These are phyloP conservation scores for Nitzschia sp. DNA, from an alignment of 108 stramenopile species.

Conservation along the genomic window DNA sequence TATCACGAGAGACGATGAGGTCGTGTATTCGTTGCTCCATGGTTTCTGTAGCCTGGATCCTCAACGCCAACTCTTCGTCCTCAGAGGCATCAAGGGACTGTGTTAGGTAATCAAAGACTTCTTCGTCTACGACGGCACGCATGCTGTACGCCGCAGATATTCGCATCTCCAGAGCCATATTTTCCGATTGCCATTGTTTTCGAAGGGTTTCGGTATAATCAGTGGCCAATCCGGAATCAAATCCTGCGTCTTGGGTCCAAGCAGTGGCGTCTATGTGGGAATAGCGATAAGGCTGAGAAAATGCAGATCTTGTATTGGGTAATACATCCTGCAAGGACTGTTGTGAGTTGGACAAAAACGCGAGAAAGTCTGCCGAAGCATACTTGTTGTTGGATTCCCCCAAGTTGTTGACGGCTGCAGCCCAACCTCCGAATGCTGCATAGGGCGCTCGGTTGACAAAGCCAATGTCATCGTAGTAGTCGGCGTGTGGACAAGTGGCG, in stretches of 20 bases:
- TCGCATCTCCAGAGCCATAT: constrained; percentile 44
- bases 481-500: constrained; percentile 36
- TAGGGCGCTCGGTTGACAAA: constrained; percentile 52
- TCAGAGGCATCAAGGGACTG: constrained; percentile 10
- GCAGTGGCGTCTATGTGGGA: constrained; percentile 15
- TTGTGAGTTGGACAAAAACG: constrained; percentile 26
- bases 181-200: constrained; percentile 29
- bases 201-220: constrained; percentile 41
- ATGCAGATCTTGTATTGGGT: constrained; percentile 33
- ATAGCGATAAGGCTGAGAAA: constrained; percentile 28
- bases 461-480: constrained; percentile 39
- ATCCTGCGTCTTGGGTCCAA: constrained; percentile 33
- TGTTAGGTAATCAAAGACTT: constrained; percentile 24
- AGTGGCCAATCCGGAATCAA: constrained; percentile 6
- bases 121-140: constrained; percentile 28
- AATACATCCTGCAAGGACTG: constrained; percentile 36
- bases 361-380: constrained; percentile 47
- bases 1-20: background rate
- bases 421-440: constrained; percentile 50
- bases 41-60: constrained; percentile 28
- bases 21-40: constrained; percentile 29
- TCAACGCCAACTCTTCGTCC: constrained; percentile 34
- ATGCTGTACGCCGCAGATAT: constrained; percentile 30
- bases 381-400: constrained; percentile 16
- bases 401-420: constrained; percentile 33